phyloP scores from a whole-genome alignment of 805 yeast genomes.

The Candida nanaspora region DNA sequence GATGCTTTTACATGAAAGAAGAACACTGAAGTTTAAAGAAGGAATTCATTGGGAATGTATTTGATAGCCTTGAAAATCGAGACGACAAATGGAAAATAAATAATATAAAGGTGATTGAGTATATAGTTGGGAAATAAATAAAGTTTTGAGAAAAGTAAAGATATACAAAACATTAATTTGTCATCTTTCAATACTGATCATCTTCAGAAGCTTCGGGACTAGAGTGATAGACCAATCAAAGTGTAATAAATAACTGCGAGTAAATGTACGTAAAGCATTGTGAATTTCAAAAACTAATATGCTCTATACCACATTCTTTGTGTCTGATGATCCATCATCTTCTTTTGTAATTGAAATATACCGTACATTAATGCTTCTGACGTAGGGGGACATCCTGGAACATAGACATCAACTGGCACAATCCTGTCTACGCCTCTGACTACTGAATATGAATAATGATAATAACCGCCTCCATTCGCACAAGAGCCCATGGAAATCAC shows the following conservation, averaged over 20 bases:
- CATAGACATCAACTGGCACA: slow-evolving; percentile 84
- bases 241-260: neutral
- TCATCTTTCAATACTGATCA: too few relatives aligned
- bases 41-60: too few relatives aligned
- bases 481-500: slow-evolving; percentile 92
- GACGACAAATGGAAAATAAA: too few relatives aligned
- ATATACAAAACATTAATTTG: too few relatives aligned
- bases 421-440: slow-evolving; percentile 87
- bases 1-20: too few relatives aligned
- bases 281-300: slow-evolving; percentile 12
- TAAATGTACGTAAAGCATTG: neutral
- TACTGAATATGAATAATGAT: slow-evolving; percentile 82
- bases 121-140: neutral
- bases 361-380: slow-evolving; percentile 90
- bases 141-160: neutral
- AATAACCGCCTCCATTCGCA: slow-evolving; percentile 92
- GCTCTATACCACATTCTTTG: slow-evolving; percentile 83
- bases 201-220: too few relatives aligned
- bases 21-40: too few relatives aligned
- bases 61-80: too few relatives aligned
- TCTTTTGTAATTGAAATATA: slow-evolving; percentile 80
- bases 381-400: slow-evolving; percentile 92
- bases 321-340: slow-evolving; percentile 75
- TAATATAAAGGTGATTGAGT: too few relatives aligned
- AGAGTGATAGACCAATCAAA: neutral